Conservation (phyloP, 2,329 filamentous ascomycete species). For the Botryosphaeria agaves region DNA sequence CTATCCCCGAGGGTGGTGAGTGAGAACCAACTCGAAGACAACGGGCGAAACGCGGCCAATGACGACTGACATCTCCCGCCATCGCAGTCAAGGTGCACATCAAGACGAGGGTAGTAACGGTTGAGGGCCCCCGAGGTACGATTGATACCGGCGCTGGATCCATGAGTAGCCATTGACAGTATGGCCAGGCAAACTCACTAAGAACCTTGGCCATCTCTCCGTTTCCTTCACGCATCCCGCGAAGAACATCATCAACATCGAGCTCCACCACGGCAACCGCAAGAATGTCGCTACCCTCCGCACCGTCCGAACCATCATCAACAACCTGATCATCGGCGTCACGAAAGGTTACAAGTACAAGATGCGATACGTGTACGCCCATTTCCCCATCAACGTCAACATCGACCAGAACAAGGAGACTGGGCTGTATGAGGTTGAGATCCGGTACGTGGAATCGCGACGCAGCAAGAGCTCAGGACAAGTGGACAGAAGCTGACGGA, state of each 20-base stretch:
- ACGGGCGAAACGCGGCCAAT: slow-evolving; percentile 5
- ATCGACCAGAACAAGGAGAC: slow-evolving; percentile 91
- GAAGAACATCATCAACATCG: slow-evolving; percentile 81
- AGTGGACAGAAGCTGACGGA: slow-evolving; percentile 5
- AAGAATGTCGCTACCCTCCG: slow-evolving; percentile 97
- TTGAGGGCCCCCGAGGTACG: slow-evolving; percentile 86
- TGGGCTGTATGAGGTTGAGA: slow-evolving; percentile 80
- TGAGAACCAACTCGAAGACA: slow-evolving; percentile 18
- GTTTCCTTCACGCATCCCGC: slow-evolving; percentile 86
- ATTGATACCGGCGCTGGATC: slow-evolving; percentile 2
- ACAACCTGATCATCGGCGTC: slow-evolving; percentile 96
- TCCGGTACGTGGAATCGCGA: slow-evolving; percentile 63
- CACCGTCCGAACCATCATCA: slow-evolving; percentile 94
- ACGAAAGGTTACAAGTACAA: slow-evolving; percentile 99
- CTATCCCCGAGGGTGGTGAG: slow-evolving; percentile 93
- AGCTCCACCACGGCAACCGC: slow-evolving; percentile 95
- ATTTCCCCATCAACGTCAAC: slow-evolving; percentile 99
- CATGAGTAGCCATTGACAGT: slow-evolving; percentile 8
- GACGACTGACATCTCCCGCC: slow-evolving; percentile 6
- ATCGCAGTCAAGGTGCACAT: slow-evolving; percentile 84
- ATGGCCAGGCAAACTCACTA: slow-evolving; percentile 68
- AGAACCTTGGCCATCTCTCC: slow-evolving; percentile 91
- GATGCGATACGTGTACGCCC: slow-evolving; percentile 99
- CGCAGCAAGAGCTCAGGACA: slow-evolving; percentile 1
- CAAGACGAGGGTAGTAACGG: slow-evolving; percentile 90